Evolutionary conservation across 2,329 filamentous ascomycete genomes (phyloP).

Genomic region (Neurospora sp.): DNA sequence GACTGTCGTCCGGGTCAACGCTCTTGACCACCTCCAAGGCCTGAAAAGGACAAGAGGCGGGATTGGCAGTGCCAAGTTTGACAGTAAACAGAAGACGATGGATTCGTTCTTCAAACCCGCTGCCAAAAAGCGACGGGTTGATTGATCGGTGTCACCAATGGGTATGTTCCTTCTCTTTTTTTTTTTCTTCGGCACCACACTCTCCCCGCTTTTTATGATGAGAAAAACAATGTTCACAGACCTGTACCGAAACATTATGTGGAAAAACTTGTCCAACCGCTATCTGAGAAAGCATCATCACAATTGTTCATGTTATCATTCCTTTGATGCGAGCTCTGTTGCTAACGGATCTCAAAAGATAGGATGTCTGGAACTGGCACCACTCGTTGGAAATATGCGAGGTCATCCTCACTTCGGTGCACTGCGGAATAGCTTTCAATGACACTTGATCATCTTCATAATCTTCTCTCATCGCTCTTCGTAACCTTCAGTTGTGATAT

Average conservation of each 20-base stretch:
- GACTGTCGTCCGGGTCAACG: constrained; percentile 54
- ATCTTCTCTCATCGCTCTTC: background rate
- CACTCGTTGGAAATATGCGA: background rate
- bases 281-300: constrained; percentile 50
- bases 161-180: constrained; percentile 29
- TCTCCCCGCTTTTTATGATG: constrained; percentile 52
- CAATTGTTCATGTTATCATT: constrained; percentile 6
- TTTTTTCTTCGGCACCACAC: constrained; percentile 8
- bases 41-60: constrained; percentile 75
- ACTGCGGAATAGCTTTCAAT: background rate
- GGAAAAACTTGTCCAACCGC: constrained; percentile 70
- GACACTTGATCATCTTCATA: background rate
- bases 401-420: background rate
- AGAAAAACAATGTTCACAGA: constrained; percentile 65
- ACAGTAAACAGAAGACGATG: constrained; percentile 66
- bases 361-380: background rate
- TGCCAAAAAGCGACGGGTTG: constrained; percentile 40
- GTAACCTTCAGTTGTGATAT: background rate
- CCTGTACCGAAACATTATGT: constrained; percentile 70
- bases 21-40: constrained; percentile 58
- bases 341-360: constrained; percentile 10
- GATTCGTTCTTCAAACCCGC: constrained; percentile 57
- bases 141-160: constrained; percentile 12
- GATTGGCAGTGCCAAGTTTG: constrained; percentile 68
- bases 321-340: constrained; percentile 2